Percentiles rank a stretch among this genome's conserved stretches.
These are phyloP conservation scores for Chlorella variabilis DNA, from an alignment of 163 green algal genomes.

Conservation along the genomic window DNA sequence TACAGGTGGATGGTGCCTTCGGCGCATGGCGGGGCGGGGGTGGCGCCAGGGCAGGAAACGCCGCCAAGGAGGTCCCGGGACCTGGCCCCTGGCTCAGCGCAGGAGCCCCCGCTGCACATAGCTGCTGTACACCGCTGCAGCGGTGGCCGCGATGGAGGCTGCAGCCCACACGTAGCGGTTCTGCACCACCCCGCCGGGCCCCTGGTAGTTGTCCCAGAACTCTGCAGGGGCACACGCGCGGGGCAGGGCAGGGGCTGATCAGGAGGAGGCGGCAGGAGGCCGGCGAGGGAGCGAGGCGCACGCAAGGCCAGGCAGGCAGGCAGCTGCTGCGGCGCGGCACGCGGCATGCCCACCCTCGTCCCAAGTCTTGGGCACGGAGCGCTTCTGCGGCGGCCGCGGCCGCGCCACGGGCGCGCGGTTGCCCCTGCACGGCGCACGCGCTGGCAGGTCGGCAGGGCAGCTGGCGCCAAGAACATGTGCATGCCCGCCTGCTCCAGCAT, in stretches of 20 bases:
- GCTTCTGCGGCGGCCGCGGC: slow-evolving; percentile 3
- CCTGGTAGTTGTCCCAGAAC: slow-evolving; percentile 52
- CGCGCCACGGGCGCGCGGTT: not conserved
- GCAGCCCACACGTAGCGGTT: slow-evolving; percentile 27
- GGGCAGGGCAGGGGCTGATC: too few relatives aligned
- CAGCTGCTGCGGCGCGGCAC: too few relatives aligned
- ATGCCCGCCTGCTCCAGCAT: too few relatives aligned
- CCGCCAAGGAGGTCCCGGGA: too few relatives aligned
- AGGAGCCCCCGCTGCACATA: slow-evolving; percentile 16
- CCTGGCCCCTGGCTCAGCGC: slow-evolving; percentile 17
- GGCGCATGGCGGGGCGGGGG: too few relatives aligned
- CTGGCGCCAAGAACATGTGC: too few relatives aligned
- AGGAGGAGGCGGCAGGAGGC: too few relatives aligned
- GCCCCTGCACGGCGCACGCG: not conserved
- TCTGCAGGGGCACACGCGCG: slow-evolving; percentile 21
- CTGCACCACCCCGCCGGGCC: not conserved
- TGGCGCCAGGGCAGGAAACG: too few relatives aligned
- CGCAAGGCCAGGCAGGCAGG: too few relatives aligned
- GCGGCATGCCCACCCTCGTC: slow-evolving; percentile 55
- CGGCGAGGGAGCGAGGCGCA: too few relatives aligned
- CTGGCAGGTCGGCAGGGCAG: too few relatives aligned
- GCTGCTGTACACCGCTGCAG: slow-evolving; percentile 14
- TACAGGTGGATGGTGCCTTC: too few relatives aligned
- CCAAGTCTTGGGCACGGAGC: slow-evolving; percentile 46
- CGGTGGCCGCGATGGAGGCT: slow-evolving; percentile 5